Evolutionary conservation across 495 filamentous ascomycete species (phyloP), one percentile per base, ranked within the genome.

Genomic region (Symbiotaphrina buchneri): DNA sequence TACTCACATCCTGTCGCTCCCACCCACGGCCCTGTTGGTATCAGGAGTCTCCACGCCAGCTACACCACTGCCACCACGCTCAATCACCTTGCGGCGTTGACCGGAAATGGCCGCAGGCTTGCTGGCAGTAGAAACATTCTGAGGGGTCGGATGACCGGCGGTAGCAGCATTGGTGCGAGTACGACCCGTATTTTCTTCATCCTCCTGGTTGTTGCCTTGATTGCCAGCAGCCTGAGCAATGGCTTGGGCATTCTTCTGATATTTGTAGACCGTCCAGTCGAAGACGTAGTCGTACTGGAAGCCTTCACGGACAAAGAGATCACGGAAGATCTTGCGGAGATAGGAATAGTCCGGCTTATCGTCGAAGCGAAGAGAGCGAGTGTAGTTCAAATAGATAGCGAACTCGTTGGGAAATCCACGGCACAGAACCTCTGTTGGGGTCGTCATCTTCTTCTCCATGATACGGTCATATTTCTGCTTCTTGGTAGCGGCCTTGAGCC

Each of bases 381-480:
- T 95, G 65, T 99, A 95, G 71, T 99, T 95, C 34, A 99, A 63
- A 54, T 99, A 99, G 54, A 94, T 95, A 56, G 90, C 85, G 50
- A 99, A 99, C 59, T 95, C 90, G 49, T 99, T 95, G 42, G 90
- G 90, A 60, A 99, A 95, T 33, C 84, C 87, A 51, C 87, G 82
- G 71, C 90, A 99, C 18, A 99, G 80, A 24, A 95, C 87, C 47
- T 99, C 90, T 42, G 90, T 99, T 11, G 90, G 87, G 4, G 90
- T 99, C 6, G 87, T 99, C 90, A 99, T 95, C 76, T 99, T 99
- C 73, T 99, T 99, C 65, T 99, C 90, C 90, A 95, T 99, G 57
- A 99, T 99, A 31, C 90, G 74, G 56, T 99, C 90, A 47, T 99
- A 95, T 58, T 95, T 99, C 63, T 99, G 87, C 74, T 99, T 95